These are phyloP conservation scores for Myriosclerotinia curreyana DNA, from an alignment of 2,329 filamentous ascomycete genomes.

Conservation along the genomic window DNA sequence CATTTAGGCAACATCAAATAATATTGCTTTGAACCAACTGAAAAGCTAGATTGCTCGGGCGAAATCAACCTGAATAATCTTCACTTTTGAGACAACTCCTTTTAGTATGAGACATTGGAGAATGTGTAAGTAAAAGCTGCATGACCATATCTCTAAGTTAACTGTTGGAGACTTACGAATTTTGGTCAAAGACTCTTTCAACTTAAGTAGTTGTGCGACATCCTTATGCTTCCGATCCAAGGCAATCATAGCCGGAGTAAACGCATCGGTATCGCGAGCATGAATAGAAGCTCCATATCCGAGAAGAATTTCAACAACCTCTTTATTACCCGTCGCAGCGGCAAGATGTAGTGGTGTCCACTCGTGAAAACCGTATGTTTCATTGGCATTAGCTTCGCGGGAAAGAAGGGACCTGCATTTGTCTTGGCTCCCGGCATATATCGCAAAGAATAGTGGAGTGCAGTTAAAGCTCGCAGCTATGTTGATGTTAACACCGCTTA, in stretches of 20 bases:
- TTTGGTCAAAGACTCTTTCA: background rate
- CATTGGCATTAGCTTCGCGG: background rate
- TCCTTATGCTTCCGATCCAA: background rate
- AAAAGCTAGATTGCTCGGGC: too few species aligned
- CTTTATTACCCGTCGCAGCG: background rate
- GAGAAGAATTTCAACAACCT: background rate
- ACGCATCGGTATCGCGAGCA: background rate
- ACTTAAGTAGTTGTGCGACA: background rate
- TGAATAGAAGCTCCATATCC: background rate
- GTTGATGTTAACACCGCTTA: background rate
- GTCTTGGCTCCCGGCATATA: background rate
- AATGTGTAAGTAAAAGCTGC: too few species aligned
- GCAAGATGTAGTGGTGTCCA: conserved; percentile 7
- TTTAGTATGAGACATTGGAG: too few species aligned
- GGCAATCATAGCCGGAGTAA: background rate
- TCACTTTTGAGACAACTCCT: too few species aligned
- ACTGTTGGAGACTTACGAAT: background rate
- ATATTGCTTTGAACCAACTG: too few species aligned
- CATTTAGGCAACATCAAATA: too few species aligned
- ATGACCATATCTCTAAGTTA: too few species aligned
- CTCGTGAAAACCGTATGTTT: background rate
- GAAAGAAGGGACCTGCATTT: background rate
- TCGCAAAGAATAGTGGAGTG: conserved; percentile 8
- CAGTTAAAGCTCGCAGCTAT: background rate
- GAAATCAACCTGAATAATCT: too few species aligned